Base-by-base conservation (phyloP, 768 basidiomycete genomes). In the Cystobasidium onofrii region DNA sequence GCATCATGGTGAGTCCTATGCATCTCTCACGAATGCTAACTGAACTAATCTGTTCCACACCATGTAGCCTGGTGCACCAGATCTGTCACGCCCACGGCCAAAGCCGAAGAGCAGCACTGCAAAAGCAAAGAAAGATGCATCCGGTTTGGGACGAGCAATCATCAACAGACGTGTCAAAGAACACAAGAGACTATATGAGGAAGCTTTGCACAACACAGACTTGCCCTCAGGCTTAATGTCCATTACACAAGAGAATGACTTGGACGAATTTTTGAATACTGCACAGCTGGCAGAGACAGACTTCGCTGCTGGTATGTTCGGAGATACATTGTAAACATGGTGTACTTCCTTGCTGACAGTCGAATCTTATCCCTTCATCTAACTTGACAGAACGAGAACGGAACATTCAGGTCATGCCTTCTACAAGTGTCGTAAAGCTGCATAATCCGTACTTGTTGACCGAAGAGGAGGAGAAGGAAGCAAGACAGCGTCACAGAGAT, bases 201-300 rank as follows among this genome's bases (percentile, higher is more conserved):
- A 91, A 75, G 90, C 91, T 79, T 77, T 91, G 91, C 92, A 89
- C 81, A 86, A 87, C 3, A 88, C 90, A 1, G 92, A 95, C 78
- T 64, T 87, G 23, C 88, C 90, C 71, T 80, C 85, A 13, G 85
- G 87, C 7, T 85, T 99, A 43, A 87, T 88, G 80, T 97, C 95
- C 0, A 88, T 99, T 25, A 99, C 96, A 0, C 94, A 98, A 82
- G 95, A 99, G 82, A 84, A 87, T 70, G 93, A 97, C 83, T 84
- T 99, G 23, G 93, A 97, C 77, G 95, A 94, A 81, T 99, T 99
- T 80, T 82, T 99, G 70, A 94, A 87, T 79, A 96, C 91, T 15
- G 96, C 96, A 12, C 90, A 92, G 78, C 84, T 99, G 69, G 96
- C 96, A 17, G 95, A 90, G 64, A 90, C 90, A 13, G 92, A 99